Evolutionary conservation across 176 grass and related monocot genomes (phyloP).

Genomic region (Carex cristatella): DNA sequence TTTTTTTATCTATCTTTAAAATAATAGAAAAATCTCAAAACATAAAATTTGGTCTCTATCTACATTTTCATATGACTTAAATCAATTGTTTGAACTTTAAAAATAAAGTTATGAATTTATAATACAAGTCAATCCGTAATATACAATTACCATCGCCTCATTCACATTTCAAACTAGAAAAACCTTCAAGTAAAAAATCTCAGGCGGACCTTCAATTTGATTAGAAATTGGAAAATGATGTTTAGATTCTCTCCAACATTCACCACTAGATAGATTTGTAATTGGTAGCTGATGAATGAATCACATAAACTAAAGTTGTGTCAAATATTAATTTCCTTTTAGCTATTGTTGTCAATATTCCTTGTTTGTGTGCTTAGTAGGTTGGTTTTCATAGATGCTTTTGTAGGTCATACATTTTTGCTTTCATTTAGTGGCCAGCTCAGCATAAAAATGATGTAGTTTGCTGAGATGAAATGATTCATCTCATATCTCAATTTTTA

Average conservation of each 20-base stretch:
- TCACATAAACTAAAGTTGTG: conserved; percentile 3
- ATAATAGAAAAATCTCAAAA: too few species aligned
- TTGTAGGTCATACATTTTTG: background rate
- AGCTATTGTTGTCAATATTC: background rate
- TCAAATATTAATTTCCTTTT: background rate
- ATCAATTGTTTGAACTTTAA: too few species aligned
- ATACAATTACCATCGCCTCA: too few species aligned
- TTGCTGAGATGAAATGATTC: background rate
- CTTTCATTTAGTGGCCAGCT: conserved; percentile 6
- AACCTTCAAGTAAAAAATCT: too few species aligned
- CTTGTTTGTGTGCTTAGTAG: background rate
- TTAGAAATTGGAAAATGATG: conserved; percentile 6
- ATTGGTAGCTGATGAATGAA: background rate
- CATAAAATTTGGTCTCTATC: too few species aligned
- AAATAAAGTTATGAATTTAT: too few species aligned
- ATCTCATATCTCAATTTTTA: background rate
- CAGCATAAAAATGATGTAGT: background rate
- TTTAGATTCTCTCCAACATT: background rate
- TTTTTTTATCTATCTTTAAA: too few species aligned
- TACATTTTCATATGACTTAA: too few species aligned
- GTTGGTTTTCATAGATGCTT: background rate
- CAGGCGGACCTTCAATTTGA: background rate
- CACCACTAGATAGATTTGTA: background rate
- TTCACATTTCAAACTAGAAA: background rate
- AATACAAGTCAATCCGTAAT: too few species aligned